phyloP scores from a whole-genome alignment of 139 green algal species.

The Astrephomene gubernaculifera region DNA sequence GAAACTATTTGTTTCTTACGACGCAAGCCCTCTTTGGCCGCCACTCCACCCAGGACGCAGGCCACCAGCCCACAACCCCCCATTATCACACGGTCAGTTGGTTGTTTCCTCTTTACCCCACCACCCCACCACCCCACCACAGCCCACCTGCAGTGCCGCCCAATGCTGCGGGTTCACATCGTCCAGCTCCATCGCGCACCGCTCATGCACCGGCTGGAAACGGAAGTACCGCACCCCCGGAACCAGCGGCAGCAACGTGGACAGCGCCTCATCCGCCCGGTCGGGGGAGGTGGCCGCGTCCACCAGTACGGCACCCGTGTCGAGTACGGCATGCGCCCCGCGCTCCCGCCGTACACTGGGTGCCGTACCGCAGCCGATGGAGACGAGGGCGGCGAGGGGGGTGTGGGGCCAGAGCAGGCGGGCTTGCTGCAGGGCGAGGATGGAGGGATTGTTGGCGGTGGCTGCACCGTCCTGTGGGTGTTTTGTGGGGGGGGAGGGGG shows the following conservation, averaged over 20 bases:
- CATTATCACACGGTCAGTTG: too few species aligned
- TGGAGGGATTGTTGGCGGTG: slow-evolving; percentile 93
- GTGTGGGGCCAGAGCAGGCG: slow-evolving; percentile 85
- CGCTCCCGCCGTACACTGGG: slow-evolving; percentile 48
- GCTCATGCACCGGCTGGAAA: slow-evolving; percentile 77
- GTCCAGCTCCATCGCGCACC: slow-evolving; percentile 88
- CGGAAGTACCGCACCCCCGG: slow-evolving; percentile 83
- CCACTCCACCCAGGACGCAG: too few species aligned
- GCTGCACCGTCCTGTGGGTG: slow-evolving; percentile 88
- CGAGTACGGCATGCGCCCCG: slow-evolving; percentile 47
- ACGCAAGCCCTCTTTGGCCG: too few species aligned
- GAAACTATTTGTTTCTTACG: too few species aligned
- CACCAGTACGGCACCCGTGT: slow-evolving; percentile 73
- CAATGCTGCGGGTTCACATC: slow-evolving; percentile 78
- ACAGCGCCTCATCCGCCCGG: slow-evolving; percentile 76
- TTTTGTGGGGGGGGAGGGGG: background rate
- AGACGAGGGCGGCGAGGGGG: slow-evolving; percentile 86
- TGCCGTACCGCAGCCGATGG: slow-evolving; percentile 82
- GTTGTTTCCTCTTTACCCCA: slow-evolving; percentile 43
- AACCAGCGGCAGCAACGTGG: slow-evolving; percentile 73
- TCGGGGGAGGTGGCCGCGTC: slow-evolving; percentile 55
- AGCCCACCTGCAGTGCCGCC: slow-evolving; percentile 39
- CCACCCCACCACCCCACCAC: background rate
- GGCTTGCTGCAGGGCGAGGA: slow-evolving; percentile 86
- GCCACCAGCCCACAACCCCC: too few species aligned